A percentile compares a stretch with the other conserved stretches of the same genome.
phyloP scores from a whole-genome alignment of 202 grass and related monocot genomes.

The Saccharum hybrid region DNA sequence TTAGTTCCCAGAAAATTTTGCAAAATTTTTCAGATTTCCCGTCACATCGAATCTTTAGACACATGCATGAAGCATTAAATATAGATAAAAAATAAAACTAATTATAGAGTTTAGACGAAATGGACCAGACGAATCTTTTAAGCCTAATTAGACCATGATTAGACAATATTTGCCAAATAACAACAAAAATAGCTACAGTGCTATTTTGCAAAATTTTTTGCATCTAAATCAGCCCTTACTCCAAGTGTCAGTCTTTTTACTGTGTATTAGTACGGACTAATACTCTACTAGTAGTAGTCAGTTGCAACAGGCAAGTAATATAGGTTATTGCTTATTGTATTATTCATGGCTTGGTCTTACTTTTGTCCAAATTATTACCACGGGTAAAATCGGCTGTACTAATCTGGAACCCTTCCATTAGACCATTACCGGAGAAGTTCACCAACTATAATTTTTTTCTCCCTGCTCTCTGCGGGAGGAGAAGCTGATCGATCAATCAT shows the following conservation, averaged over 20 bases:
- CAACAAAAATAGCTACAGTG: too few relatives aligned
- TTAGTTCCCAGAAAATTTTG: too few relatives aligned
- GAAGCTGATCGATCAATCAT: constrained; percentile 1
- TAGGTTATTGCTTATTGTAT: background rate
- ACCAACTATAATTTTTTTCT: background rate
- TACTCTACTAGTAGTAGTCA: background rate
- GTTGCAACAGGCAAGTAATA: background rate
- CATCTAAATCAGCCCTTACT: too few relatives aligned
- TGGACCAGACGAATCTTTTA: too few relatives aligned
- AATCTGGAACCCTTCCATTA: background rate
- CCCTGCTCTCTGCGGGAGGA: background rate
- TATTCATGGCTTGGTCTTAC: background rate
- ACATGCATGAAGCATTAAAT: too few relatives aligned
- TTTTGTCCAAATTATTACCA: background rate
- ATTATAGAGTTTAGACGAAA: too few relatives aligned
- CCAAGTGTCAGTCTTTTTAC: background rate
- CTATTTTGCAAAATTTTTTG: too few relatives aligned
- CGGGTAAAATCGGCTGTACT: background rate
- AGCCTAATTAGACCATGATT: too few relatives aligned
- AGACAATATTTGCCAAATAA: too few relatives aligned
- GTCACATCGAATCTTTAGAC: too few relatives aligned
- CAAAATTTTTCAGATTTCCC: too few relatives aligned
- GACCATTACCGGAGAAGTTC: background rate
- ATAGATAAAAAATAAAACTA: too few relatives aligned
- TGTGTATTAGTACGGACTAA: background rate